phyloP scores from a whole-genome alignment of 441 rosid species.

The Capsella rubella region DNA sequence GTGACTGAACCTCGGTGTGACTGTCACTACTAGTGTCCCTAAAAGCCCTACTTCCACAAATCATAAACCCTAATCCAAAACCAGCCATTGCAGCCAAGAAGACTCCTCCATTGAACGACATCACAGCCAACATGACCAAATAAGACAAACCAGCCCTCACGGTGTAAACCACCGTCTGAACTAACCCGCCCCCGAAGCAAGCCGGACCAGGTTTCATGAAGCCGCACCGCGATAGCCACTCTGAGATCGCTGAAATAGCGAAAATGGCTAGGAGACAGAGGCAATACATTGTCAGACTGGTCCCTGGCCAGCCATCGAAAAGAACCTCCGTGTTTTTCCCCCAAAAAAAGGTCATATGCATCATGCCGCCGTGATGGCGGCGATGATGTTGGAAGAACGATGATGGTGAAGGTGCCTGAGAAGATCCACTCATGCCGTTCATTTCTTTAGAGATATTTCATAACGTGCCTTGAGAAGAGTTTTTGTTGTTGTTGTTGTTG shows the following conservation, averaged over 20 bases:
- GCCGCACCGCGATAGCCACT: slow-evolving; percentile 51
- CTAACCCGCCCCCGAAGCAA: slow-evolving; percentile 29
- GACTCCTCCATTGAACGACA: slow-evolving; percentile 48
- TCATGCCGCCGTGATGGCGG: slow-evolving; percentile 46
- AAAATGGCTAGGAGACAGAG: slow-evolving; percentile 60
- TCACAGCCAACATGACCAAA: slow-evolving; percentile 43
- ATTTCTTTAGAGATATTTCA: slow-evolving; percentile 18
- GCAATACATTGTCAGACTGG: slow-evolving; percentile 62
- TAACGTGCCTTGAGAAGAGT: background rate
- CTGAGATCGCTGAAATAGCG: slow-evolving; percentile 55
- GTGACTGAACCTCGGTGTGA: slow-evolving; percentile 33
- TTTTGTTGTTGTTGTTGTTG: background rate
- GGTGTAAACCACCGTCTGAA: slow-evolving; percentile 34
- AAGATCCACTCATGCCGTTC: slow-evolving; percentile 40
- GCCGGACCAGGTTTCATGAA: slow-evolving; percentile 37
- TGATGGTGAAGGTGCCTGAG: slow-evolving; percentile 37
- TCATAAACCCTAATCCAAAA: slow-evolving; percentile 43
- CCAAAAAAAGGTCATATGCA: slow-evolving; percentile 75
- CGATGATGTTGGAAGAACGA: slow-evolving; percentile 23
- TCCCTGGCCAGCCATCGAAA: slow-evolving; percentile 70
- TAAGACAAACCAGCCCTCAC: slow-evolving; percentile 38
- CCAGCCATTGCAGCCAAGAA: slow-evolving; percentile 47
- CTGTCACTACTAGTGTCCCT: slow-evolving; percentile 31
- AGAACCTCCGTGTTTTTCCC: slow-evolving; percentile 58
- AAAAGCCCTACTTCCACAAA: slow-evolving; percentile 44